A percentile compares a stretch with the other conserved stretches of the same genome.
These are phyloP conservation scores for Otatea glauca DNA, from an alignment of 176 grass and related monocot species.

Conservation along the genomic window DNA sequence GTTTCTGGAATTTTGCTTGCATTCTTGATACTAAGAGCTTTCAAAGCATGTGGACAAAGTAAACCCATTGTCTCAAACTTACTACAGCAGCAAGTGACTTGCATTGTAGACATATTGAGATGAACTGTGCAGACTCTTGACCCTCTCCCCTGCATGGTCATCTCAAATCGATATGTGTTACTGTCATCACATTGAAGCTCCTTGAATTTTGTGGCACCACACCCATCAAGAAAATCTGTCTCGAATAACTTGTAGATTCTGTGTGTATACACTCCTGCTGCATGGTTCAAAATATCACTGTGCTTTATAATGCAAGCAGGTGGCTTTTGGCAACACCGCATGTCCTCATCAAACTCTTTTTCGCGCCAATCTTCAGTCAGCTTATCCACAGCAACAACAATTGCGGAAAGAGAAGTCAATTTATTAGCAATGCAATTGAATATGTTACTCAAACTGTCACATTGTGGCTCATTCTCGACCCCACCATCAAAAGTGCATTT, in stretches of 20 bases:
- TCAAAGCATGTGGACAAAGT: conserved; percentile 77
- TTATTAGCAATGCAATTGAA: conserved; percentile 65
- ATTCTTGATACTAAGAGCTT: conserved; percentile 80
- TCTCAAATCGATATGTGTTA: conserved; percentile 67
- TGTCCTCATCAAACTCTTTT: conserved; percentile 80
- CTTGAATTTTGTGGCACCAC: conserved; percentile 76
- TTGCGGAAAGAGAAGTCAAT: conserved; percentile 45
- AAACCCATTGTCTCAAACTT: conserved; percentile 88
- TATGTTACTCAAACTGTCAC: conserved; percentile 72
- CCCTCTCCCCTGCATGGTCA: conserved; percentile 78
- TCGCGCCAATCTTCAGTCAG: conserved; percentile 65
- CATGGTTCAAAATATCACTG: conserved; percentile 83
- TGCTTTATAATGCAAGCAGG: conserved; percentile 68
- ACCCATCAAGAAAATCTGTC: conserved; percentile 79
- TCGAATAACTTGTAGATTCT: conserved; percentile 90
- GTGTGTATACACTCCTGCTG: conserved; percentile 76
- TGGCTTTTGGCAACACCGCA: conserved; percentile 61
- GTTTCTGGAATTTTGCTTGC: conserved; percentile 65
- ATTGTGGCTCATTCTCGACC: conserved; percentile 68
- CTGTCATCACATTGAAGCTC: conserved; percentile 50
- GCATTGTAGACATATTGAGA: conserved; percentile 53
- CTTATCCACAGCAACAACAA: conserved; percentile 60
- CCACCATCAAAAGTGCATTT: conserved; percentile 73
- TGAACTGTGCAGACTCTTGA: conserved; percentile 64
- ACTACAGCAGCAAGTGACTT: conserved; percentile 69